These are phyloP conservation scores for Quercus tomentella DNA, from an alignment of 331 rosid genomes.

Conservation along the genomic window DNA sequence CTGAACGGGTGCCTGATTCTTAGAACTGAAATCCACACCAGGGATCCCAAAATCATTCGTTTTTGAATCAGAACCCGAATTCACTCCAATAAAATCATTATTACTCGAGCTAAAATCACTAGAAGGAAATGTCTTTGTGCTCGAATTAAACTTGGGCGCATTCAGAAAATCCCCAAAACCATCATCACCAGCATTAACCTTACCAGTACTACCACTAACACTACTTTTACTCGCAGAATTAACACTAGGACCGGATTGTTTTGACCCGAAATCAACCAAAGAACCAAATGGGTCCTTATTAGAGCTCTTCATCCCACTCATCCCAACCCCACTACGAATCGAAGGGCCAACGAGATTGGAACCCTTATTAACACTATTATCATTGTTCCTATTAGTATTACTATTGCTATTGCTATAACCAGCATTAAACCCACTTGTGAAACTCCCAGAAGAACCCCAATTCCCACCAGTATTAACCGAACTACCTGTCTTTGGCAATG, in stretches of 20 bases:
- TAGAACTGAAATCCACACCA: conserved; percentile 14
- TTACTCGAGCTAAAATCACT: conserved; percentile 23
- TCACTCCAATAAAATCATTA: conserved; percentile 35
- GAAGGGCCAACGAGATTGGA: conserved; percentile 64
- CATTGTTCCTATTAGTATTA: conserved; percentile 1
- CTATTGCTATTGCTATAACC: neutral
- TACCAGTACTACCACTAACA: neutral
- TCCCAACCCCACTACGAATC: conserved; percentile 32
- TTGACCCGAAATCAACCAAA: conserved; percentile 68
- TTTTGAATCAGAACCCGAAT: conserved; percentile 20
- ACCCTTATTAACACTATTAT: conserved; percentile 25
- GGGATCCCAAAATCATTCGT: conserved; percentile 40
- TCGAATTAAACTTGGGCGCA: conserved; percentile 58
- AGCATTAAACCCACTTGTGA: conserved; percentile 7
- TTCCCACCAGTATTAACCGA: conserved; percentile 24
- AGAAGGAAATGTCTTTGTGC: conserved; percentile 33
- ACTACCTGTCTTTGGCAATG: conserved; percentile 58
- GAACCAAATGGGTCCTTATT: conserved; percentile 82
- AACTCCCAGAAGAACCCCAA: conserved; percentile 51
- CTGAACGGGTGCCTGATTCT: conserved; percentile 41
- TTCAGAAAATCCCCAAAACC: conserved; percentile 83
- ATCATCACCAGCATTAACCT: conserved; percentile 30
- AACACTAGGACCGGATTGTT: conserved; percentile 43
- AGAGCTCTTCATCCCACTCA: conserved; percentile 17
- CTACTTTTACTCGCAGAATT: conserved; percentile 47